These are phyloP conservation scores for Ceratocystis ficicola DNA, from an alignment of 2,329 filamentous ascomycete species.

Conservation along the genomic window DNA sequence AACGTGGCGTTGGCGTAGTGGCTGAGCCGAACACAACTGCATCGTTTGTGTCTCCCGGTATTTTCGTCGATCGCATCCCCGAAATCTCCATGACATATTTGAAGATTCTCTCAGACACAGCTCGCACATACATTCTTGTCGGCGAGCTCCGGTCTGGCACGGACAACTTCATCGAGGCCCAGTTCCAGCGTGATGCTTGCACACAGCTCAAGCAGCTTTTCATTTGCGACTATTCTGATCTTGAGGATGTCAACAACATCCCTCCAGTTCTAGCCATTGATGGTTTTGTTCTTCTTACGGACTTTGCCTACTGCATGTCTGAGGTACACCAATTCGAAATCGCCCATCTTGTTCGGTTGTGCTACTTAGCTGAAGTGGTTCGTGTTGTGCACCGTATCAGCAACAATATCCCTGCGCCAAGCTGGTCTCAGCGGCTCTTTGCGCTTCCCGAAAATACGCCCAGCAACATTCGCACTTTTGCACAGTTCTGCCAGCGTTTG, in stretches of 20 bases:
- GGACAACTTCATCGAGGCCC: constrained; percentile 24
- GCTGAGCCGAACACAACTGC: constrained; percentile 48
- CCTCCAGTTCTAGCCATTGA: constrained; percentile 54
- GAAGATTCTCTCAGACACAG: constrained; percentile 77
- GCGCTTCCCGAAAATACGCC: constrained; percentile 32
- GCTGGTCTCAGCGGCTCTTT: constrained; percentile 39
- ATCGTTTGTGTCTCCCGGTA: constrained; percentile 59
- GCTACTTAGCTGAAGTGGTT: constrained; percentile 81
- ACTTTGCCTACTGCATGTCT: constrained; percentile 59
- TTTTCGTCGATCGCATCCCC: constrained; percentile 41
- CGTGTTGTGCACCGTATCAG: constrained; percentile 58
- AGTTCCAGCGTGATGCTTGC: constrained; percentile 17
- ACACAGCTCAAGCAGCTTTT: constrained; percentile 20
- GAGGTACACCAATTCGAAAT: constrained; percentile 60
- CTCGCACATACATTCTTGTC: constrained; percentile 69
- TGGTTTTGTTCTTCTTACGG: constrained; percentile 67
- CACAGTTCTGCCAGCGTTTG: constrained; percentile 35
- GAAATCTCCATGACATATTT: constrained; percentile 76
- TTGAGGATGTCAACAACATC: constrained; percentile 36
- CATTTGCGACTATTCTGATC: constrained; percentile 19
- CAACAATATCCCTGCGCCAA: constrained; percentile 40
- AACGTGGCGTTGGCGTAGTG: constrained; percentile 52
- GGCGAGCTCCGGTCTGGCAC: constrained; percentile 49
- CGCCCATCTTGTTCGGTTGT: constrained; percentile 67
- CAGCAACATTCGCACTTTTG: constrained; percentile 42